Conservation (phyloP, 2,329 filamentous ascomycete species). For the Penicillium aurantiogriseum region DNA sequence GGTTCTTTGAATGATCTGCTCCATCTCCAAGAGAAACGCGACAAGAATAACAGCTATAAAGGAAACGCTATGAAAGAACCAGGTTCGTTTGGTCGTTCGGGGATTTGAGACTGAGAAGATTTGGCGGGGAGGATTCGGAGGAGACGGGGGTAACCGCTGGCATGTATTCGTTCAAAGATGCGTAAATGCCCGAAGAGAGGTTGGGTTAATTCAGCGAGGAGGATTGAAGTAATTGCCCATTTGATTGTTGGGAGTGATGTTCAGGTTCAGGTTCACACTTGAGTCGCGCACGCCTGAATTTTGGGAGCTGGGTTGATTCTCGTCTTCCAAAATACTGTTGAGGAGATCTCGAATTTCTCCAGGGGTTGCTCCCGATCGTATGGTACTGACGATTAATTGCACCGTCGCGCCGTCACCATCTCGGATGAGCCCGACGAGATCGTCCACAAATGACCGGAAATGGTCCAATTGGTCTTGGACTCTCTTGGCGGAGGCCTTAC, state of each 20-base stretch:
- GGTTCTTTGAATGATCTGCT: background rate
- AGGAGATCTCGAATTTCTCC: constrained; percentile 17
- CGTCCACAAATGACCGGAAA: constrained; percentile 28
- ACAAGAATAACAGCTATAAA: background rate
- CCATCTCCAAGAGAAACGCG: background rate
- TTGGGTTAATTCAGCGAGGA: background rate
- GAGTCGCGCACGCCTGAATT: background rate
- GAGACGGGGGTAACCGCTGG: background rate
- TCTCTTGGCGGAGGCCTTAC: constrained; percentile 33
- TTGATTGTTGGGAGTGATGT: background rate
- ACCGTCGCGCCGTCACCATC: constrained; percentile 19
- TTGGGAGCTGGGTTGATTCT: background rate
- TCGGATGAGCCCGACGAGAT: constrained; percentile 29
- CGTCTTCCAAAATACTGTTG: background rate
- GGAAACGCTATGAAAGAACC: background rate
- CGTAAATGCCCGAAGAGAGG: background rate
- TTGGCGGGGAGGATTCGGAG: background rate
- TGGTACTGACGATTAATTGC: constrained; percentile 27
- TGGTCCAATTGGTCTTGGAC: constrained; percentile 32
- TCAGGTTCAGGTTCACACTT: background rate
- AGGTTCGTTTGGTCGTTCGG: background rate
- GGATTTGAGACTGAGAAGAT: background rate
- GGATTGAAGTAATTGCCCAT: constrained; percentile 1
- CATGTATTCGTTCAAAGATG: background rate
- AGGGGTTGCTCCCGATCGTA: constrained; percentile 25